Conservation (phyloP, 768 basidiomycete species). For the Mycena belliarum region DNA sequence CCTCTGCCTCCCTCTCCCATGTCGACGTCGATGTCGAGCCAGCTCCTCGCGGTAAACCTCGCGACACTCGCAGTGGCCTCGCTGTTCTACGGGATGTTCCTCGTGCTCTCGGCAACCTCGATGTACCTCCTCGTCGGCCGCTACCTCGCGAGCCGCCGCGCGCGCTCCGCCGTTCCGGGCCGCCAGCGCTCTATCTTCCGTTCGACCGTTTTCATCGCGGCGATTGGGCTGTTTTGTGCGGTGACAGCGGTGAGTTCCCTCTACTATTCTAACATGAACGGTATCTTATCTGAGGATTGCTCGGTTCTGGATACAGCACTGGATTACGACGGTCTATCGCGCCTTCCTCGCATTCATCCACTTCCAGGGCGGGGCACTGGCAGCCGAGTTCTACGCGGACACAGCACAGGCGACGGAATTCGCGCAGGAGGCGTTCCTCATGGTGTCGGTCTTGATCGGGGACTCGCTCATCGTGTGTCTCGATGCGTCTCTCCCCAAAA, state of each 20-base stretch:
- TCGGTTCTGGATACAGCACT: conserved; percentile 3
- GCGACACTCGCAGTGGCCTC: conserved; percentile 10
- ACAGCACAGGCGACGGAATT: conserved; percentile 4
- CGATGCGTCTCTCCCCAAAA: too few relatives aligned
- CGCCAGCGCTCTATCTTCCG: conserved; percentile 14
- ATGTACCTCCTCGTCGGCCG: conserved; percentile 19
- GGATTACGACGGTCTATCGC: conserved; percentile 16
- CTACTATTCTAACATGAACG: not conserved
- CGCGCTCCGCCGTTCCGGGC: not conserved
- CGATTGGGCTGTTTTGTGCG: conserved; percentile 10
- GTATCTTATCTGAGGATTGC: too few relatives aligned
- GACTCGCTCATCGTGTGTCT: conserved; percentile 18
- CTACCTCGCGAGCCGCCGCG: conserved; percentile 3
- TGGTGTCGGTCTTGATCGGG: conserved; percentile 19
- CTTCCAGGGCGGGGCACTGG: conserved; percentile 7
- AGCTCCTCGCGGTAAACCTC: conserved; percentile 14
- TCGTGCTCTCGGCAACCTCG: conserved; percentile 9
- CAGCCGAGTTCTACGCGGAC: conserved; percentile 10
- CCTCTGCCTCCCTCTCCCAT: not conserved
- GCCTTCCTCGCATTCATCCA: conserved; percentile 13
- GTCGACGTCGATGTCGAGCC: conserved; percentile 10
- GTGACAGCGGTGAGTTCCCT: conserved; percentile 11
- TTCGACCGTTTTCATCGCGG: conserved; percentile 15
- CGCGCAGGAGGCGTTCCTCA: conserved; percentile 8
- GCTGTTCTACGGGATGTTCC: conserved; percentile 18